Base-by-base conservation (phyloP, 78 protist species). In the Tieghemostelium lacteum region DNA sequence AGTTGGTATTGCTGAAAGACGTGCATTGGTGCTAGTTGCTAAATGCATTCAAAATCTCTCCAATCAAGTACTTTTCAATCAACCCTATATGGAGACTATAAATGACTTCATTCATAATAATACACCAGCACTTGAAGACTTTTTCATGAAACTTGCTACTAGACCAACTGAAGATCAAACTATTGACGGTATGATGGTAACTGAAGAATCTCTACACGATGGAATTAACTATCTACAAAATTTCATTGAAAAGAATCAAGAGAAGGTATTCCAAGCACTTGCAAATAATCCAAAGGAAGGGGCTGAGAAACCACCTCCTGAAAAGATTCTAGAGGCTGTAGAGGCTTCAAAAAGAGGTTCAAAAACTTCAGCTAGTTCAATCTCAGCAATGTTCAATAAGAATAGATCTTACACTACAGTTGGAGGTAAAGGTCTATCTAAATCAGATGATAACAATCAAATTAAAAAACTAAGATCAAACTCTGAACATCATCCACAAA, bases 81-180 rank as follows among this genome's bases (percentile, higher is more conserved):
- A 83, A 45, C 91, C 91, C 37, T 83, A 83, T 28, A 83, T 83
- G 91, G 91, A 83, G 26, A 50, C 71, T 0, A 39, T 83, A 42
- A 83, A 83, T 42, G 91, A 83, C 52, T 83, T 69, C 39, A 83
- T 83, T 63, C 55, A 37, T 1, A 54, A 54, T 31, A 83, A 83
- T n/a, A 60, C 66, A 83, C 91, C 67, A 0, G 20, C 50, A 2
- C 54, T 83, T 0, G 91, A 83, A 19, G 91, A 83, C 42, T 83
- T 58, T 45, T 83, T 83, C 36, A 37, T 69, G 33, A 52, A 60
- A 60, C 63, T 72, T 12, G 91, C 91, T 8, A 28, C 91, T 8
- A 22, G 91, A 20, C 91, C 91, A 24, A 22, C 80, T 65, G 91
- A 83, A 49, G 91, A 83, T 24, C 91, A 83, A 52, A 83, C 91